Evolutionary conservation across 768 basidiomycete species (phyloP), one percentile per base, ranked within the genome.

Genomic region (Boletus rubroflammeus): DNA sequence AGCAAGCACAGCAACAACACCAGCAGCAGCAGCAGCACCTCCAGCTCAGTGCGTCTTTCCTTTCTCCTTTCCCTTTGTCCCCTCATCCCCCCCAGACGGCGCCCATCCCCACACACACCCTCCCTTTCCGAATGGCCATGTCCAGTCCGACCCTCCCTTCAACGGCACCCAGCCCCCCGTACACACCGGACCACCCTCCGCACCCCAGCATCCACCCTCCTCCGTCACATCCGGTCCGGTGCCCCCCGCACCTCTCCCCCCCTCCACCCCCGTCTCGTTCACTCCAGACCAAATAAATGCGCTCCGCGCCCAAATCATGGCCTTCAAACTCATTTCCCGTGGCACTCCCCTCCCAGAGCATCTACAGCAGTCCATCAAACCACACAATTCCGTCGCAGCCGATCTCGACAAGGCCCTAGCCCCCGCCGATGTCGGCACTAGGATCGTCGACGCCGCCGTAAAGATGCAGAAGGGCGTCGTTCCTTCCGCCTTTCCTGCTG

Each of bases 221-320:
- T 74, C 80, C 39, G 67, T 81, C 51, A 69, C 77, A 13, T 74
- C 79, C 6, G 83, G 82, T 41, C 78, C 84, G 13, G 64, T 76
- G 1, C 82, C 78, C 46, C 57, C 78, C 13, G 73, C 77, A 36
- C 81, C 82, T 13, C 69, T 76, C 19, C 75, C 80, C n/a, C 80
- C 86, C 3, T 77, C 82, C 28, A 86, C 88, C 0, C 87, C 90
- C 36, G 83, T 92, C 29, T 86, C 88, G 5, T 93, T 95, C 65
- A 86, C 88, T 5, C 73, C 67, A 0, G 86, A 88, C 55, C 92
- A 92, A 63, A 84, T 92, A 44, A 77, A 75, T 53, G 81, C 86
- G 10, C 78, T 93, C n/a, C 81, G 88, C 14, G 83, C 87, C 0
- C 91, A 93, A 61, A 92, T 93, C 15, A 80, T 85, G 46, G 90